Evolutionary conservation across 2,329 filamentous ascomycete genomes (phyloP).

Genomic region (Xylaria sp.): DNA sequence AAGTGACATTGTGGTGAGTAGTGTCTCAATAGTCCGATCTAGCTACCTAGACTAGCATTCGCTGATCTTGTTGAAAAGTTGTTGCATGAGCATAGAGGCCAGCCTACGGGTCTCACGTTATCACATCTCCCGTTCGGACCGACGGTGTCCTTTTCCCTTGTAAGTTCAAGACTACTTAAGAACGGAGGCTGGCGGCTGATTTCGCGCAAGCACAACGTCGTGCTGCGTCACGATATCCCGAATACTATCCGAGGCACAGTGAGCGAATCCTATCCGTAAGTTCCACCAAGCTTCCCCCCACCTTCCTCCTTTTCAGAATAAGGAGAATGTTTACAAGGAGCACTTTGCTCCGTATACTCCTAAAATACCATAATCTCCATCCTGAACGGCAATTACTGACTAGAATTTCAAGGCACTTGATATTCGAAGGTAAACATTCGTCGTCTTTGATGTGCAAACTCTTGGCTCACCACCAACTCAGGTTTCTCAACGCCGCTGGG

Average conservation of each 20-base stretch:
- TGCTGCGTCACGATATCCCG: slow-evolving; percentile 90
- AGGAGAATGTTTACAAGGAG: too few species aligned
- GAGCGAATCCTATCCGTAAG: slow-evolving; percentile 73
- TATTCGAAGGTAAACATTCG: slow-evolving; percentile 72
- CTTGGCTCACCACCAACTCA: slow-evolving; percentile 13
- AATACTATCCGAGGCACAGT: slow-evolving; percentile 78
- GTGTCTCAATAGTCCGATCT: background rate
- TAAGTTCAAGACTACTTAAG: slow-evolving; percentile 40
- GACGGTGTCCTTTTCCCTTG: slow-evolving; percentile 81
- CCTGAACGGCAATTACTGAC: slow-evolving; percentile 1
- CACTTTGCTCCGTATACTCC: too few species aligned
- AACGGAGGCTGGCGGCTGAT: background rate
- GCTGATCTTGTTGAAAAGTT: slow-evolving; percentile 47
- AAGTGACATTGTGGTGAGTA: slow-evolving; percentile 70
- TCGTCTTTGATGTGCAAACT: background rate
- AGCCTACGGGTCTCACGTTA: slow-evolving; percentile 83
- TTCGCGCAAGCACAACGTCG: slow-evolving; percentile 72
- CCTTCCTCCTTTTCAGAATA: too few species aligned
- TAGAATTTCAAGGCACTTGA: slow-evolving; percentile 70
- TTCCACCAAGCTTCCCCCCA: too few species aligned
- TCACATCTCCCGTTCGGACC: slow-evolving; percentile 81
- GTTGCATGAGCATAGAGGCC: slow-evolving; percentile 74
- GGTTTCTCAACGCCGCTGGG: slow-evolving; percentile 82
- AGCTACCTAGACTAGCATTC: background rate
- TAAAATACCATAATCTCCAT: too few species aligned